Percentiles rank a stretch among this genome's conserved stretches.
These are phyloP conservation scores for Metschnikowia rubicola DNA, from an alignment of 805 yeast species.

Conservation along the genomic window DNA sequence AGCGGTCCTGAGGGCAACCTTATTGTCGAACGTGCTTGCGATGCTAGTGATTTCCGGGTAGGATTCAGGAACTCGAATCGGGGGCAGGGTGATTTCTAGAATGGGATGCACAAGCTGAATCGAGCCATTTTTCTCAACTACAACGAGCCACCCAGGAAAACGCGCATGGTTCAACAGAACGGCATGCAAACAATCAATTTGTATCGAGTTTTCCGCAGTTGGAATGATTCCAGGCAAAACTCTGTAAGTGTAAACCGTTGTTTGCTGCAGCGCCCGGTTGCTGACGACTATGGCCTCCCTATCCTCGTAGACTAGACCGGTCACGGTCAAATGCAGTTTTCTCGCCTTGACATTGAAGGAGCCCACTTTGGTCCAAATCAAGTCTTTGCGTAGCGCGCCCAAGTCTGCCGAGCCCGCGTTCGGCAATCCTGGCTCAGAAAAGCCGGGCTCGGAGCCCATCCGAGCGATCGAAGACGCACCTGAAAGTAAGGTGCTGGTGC, in stretches of 20 bases:
- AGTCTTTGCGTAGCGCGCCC: constrained; percentile 53
- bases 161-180: constrained; percentile 30
- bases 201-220: constrained; percentile 19
- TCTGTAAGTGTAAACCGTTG: constrained; percentile 51
- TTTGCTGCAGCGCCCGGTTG: constrained; percentile 38
- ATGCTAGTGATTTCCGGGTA: constrained; percentile 22
- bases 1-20: constrained; percentile 22
- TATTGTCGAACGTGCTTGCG: constrained; percentile 27
- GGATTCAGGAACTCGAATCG: constrained; percentile 17
- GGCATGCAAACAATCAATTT: constrained; percentile 23
- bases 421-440: constrained; percentile 22
- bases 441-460: constrained; percentile 39
- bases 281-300: constrained; percentile 62
- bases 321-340: constrained; percentile 31
- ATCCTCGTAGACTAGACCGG: constrained; percentile 43
- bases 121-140: constrained; percentile 34
- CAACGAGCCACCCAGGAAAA: constrained; percentile 44
- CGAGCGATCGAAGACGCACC: constrained; percentile 45
- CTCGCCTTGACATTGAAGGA: constrained; percentile 33
- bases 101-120: constrained; percentile 55
- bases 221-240: constrained; percentile 31
- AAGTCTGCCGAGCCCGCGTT: constrained; percentile 14
- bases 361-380: constrained; percentile 63
- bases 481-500: constrained; percentile 40
- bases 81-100: constrained; percentile 43